Conservation (phyloP, 768 basidiomycete species). For the Boletellus emodensis region DNA sequence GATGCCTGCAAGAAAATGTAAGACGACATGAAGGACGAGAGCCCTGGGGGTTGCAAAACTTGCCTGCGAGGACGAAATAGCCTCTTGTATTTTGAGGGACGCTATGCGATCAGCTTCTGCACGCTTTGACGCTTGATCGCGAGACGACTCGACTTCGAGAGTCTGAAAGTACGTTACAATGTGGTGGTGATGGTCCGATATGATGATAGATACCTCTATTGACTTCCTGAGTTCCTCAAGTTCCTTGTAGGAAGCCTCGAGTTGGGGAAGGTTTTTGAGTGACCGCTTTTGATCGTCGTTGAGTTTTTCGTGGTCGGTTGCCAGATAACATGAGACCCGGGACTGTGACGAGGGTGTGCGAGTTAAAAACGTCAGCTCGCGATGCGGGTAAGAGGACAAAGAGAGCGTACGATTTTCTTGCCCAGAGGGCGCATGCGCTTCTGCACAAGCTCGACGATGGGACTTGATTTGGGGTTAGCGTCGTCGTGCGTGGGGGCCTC, state of each 20-base stretch:
- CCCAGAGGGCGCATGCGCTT: constrained; percentile 73
- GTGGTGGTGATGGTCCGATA: neutral
- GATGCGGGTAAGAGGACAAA: constrained; percentile 10
- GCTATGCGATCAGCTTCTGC: constrained; percentile 55
- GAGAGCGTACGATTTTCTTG: constrained; percentile 74
- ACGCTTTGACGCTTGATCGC: constrained; percentile 52
- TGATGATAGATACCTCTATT: constrained; percentile 70
- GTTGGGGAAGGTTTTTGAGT: constrained; percentile 64
- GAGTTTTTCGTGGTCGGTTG: constrained; percentile 64
- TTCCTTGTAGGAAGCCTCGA: constrained; percentile 80
- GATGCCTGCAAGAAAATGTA: constrained; percentile 36
- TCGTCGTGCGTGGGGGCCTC: constrained; percentile 46
- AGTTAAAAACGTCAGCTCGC: constrained; percentile 2
- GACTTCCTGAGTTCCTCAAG: constrained; percentile 79
- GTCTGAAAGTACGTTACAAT: constrained; percentile 35
- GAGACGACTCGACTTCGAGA: constrained; percentile 59
- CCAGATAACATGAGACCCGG: constrained; percentile 68
- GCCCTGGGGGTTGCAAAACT: neutral
- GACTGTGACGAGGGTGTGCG: constrained; percentile 40
- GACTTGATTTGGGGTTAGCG: constrained; percentile 49
- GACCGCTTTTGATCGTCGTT: constrained; percentile 85
- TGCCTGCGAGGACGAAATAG: constrained; percentile 60
- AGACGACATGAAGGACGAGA: neutral
- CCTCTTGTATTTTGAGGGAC: constrained; percentile 50
- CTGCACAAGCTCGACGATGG: constrained; percentile 72